These are phyloP conservation scores for Gossypium anomalum DNA, from an alignment of 345 rosid species.

Conservation along the genomic window DNA sequence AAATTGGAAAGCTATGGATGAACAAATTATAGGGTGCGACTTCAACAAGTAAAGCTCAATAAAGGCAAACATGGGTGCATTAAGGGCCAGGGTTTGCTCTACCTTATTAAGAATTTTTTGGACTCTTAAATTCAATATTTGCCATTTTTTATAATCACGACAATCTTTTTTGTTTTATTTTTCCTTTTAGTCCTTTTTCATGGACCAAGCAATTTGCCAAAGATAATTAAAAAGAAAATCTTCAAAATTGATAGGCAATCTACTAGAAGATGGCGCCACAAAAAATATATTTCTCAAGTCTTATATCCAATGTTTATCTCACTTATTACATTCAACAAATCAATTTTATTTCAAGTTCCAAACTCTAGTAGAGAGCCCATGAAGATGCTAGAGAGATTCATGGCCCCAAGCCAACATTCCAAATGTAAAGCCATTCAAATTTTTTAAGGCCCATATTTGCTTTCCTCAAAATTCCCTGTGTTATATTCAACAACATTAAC, in stretches of 20 bases:
- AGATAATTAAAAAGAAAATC: neutral
- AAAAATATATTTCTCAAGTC: neutral
- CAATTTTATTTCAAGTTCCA: no score
- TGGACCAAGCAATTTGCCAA: neutral
- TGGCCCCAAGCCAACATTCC: no score
- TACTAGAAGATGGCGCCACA: neutral
- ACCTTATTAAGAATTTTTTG: constrained; percentile 14
- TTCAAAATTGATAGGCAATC: neutral
- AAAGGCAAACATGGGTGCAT: constrained; percentile 18
- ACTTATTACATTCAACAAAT: no score
- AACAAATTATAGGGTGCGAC: constrained; percentile 18
- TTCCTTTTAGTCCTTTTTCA: neutral
- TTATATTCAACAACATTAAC: no score
- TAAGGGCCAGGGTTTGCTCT: constrained; percentile 5
- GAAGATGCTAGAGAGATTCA: no score
- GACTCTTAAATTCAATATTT: neutral
- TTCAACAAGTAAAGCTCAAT: constrained; percentile 18
- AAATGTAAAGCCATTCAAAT: no score
- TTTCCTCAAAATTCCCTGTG: no score
- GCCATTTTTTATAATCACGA: neutral
- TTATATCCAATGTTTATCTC: no score
- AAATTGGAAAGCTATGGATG: constrained; percentile 20
- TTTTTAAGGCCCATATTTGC: no score
- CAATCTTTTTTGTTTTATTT: neutral
- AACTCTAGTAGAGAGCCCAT: no score